Evolutionary conservation across 108 stramenopile species (phyloP).

Genomic region (Pseudonitzschia multiseries): DNA sequence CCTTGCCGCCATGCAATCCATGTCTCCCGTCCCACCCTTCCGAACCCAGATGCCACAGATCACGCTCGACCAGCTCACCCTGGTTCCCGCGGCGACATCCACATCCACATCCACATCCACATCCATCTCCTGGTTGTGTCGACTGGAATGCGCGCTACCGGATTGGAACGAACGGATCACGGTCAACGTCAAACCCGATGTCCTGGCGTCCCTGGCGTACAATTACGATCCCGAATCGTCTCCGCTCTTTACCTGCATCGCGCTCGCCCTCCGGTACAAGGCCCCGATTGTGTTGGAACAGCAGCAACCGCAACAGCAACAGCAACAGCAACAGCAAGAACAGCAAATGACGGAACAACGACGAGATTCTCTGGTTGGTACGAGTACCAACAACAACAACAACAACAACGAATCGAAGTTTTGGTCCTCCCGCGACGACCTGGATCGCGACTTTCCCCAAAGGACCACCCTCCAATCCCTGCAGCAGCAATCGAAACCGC

Average conservation of each 20-base stretch:
- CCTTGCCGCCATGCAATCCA: not conserved
- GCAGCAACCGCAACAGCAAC: not conserved
- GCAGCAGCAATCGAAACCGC: constrained; percentile 32
- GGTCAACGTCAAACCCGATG: constrained; percentile 12
- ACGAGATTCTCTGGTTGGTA: too few species aligned
- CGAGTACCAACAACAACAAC: not conserved
- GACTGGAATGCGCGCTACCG: constrained; percentile 22
- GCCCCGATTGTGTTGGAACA: constrained; percentile 41
- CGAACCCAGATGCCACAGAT: constrained; percentile 33
- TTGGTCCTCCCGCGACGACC: constrained; percentile 5
- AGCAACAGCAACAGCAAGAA: constrained; percentile 1
- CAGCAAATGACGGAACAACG: too few species aligned
- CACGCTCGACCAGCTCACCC: constrained; percentile 40
- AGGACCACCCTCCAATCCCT: constrained; percentile 27
- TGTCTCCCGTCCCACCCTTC: constrained; percentile 16
- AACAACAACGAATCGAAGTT: not conserved
- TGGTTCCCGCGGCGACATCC: not conserved
- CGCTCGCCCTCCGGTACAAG: constrained; percentile 47
- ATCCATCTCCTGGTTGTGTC: constrained; percentile 6
- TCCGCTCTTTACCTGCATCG: constrained; percentile 29
- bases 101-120: too few species aligned
- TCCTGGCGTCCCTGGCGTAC: constrained; percentile 23
- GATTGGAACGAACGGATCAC: constrained; percentile 12
- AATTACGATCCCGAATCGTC: constrained; percentile 32
- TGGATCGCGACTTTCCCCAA: constrained; percentile 40